Percentiles rank a stretch among this genome's conserved stretches.
phyloP scores from a whole-genome alignment of 768 basidiomycete species.

The Mycena rebaudengoi region DNA sequence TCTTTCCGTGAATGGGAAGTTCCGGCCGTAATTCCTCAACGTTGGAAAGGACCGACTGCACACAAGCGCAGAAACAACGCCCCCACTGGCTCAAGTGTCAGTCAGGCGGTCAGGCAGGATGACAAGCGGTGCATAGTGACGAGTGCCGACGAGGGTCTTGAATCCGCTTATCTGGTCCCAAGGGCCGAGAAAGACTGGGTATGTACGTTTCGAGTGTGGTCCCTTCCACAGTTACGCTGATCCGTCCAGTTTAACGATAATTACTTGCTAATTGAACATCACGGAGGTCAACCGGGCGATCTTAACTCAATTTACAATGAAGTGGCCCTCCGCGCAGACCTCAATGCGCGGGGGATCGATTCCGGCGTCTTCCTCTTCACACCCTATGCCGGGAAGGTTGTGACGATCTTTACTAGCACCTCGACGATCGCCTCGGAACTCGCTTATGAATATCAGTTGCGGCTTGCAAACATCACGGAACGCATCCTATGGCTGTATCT shows the following conservation, averaged over 20 bases:
- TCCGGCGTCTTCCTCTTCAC: not conserved
- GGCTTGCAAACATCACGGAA: not conserved
- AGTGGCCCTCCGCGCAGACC: conserved; percentile 1
- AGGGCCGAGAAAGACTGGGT: not conserved
- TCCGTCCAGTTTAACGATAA: not conserved
- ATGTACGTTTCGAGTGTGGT: not conserved
- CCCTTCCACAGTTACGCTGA: not conserved
- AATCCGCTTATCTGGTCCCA: not conserved
- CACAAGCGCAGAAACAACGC: not conserved
- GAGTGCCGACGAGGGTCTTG: not conserved
- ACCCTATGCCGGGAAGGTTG: not conserved
- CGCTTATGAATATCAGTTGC: not conserved
- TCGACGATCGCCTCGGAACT: not conserved
- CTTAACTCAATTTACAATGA: not conserved
- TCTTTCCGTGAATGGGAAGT: not conserved
- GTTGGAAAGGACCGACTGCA: not conserved
- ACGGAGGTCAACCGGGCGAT: not conserved
- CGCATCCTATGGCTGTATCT: conserved; percentile 3
- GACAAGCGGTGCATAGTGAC: not conserved
- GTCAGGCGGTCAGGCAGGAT: not conserved
- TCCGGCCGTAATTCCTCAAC: not conserved
- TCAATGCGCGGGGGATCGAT: not conserved
- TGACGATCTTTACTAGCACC: not conserved
- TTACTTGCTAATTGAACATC: not conserved
- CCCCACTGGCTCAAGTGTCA: not conserved